Evolutionary conservation across 257 asterid genomes (phyloP).

Genomic region (Gentiana dahurica): DNA sequence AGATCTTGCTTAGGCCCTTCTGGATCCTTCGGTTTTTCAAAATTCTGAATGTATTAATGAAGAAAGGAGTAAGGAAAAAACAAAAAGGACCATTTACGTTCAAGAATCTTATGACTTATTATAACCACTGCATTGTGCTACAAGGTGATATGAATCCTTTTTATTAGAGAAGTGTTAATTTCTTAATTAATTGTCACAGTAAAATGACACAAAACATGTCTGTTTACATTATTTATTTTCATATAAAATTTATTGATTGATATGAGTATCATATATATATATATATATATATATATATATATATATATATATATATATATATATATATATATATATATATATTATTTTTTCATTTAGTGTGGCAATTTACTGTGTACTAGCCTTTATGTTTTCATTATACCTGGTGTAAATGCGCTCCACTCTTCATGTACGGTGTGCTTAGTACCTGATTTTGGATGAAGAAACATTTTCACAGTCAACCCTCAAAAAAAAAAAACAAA

Average conservation of each 20-base stretch:
- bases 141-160: too few species aligned
- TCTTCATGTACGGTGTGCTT: constrained; percentile 77
- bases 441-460: constrained; percentile 32
- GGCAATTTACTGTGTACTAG: neutral
- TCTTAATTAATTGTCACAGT: constrained; percentile 13
- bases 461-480: too few species aligned
- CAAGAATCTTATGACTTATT: too few species aligned
- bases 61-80: neutral
- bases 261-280: too few species aligned
- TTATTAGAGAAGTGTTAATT: neutral
- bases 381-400: constrained; percentile 3
- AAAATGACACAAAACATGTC: neutral
- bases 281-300: neutral
- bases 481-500: neutral
- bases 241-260: too few species aligned
- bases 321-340: neutral
- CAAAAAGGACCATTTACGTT: too few species aligned
- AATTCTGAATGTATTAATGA: constrained; percentile 19
- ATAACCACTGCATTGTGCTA: too few species aligned
- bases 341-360: neutral
- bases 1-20: constrained; percentile 59
- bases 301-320: neutral
- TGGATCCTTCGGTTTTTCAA: constrained; percentile 48
- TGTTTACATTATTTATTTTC: too few species aligned
- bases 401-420: constrained; percentile 57